Evolutionary conservation across 2,329 filamentous ascomycete species (phyloP).

Genomic region (Diaporthe sp.): DNA sequence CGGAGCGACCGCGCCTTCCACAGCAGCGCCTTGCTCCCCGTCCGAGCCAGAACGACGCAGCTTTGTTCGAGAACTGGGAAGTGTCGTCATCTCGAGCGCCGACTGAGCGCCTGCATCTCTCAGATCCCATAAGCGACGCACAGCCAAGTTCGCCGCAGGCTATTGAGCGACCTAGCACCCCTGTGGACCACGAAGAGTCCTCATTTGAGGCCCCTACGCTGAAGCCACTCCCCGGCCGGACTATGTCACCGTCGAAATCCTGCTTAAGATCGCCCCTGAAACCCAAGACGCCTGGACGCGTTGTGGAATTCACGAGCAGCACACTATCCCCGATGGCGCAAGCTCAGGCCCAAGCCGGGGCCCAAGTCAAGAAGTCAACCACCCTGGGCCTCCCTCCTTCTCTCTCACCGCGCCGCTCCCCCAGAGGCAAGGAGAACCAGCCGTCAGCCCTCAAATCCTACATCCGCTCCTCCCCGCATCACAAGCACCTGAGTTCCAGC

Average conservation of each 20-base stretch:
- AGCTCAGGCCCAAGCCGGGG: slow-evolving; percentile 47
- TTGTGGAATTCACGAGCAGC: slow-evolving; percentile 69
- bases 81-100: slow-evolving; percentile 32
- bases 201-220: slow-evolving; percentile 56
- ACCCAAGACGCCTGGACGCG: slow-evolving; percentile 67
- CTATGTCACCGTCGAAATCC: slow-evolving; percentile 69
- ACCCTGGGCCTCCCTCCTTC: neutral
- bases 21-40: slow-evolving; percentile 17
- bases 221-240: slow-evolving; percentile 62
- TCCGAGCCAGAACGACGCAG: slow-evolving; percentile 29
- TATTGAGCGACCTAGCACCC: slow-evolving; percentile 31
- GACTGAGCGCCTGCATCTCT: slow-evolving; percentile 6
- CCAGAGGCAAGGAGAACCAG: slow-evolving; percentile 25
- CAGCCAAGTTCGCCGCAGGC: slow-evolving; percentile 22
- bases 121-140: slow-evolving; percentile 17
- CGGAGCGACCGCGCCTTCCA: slow-evolving; percentile 17
- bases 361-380: slow-evolving; percentile 9
- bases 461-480: slow-evolving; percentile 7
- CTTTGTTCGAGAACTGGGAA: slow-evolving; percentile 34
- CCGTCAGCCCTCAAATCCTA: neutral
- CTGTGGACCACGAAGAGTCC: slow-evolving; percentile 47
- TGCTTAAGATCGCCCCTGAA: slow-evolving; percentile 69
- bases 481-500: neutral
- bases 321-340: slow-evolving; percentile 61
- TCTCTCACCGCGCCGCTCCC: neutral